phyloP scores from a whole-genome alignment of 2,329 filamentous ascomycete species.

The Leptographium procerum region DNA sequence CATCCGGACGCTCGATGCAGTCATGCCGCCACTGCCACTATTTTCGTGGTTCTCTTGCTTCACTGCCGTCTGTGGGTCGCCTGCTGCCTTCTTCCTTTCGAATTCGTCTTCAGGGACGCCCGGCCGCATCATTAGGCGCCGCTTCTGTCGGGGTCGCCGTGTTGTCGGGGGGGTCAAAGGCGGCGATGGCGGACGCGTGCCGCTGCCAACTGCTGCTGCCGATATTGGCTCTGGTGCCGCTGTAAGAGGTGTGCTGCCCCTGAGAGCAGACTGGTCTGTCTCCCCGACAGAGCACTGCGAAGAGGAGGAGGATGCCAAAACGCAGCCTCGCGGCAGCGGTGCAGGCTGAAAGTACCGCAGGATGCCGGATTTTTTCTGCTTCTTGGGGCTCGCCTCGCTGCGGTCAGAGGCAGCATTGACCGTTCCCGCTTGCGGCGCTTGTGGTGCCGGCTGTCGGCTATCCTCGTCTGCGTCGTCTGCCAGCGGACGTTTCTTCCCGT shows the following conservation, averaged over 20 bases:
- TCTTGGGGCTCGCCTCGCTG: not conserved
- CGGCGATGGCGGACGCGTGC: slow-evolving; percentile 1
- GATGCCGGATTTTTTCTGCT: slow-evolving; percentile 6
- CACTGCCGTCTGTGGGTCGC: not conserved
- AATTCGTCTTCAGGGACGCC: not conserved
- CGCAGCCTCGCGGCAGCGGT: slow-evolving; percentile 1
- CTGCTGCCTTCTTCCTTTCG: not conserved
- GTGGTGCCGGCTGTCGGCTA: not conserved
- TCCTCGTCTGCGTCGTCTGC: not conserved
- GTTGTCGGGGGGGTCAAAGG: not conserved
- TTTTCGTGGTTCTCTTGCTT: not conserved
- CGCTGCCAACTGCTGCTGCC: not conserved
- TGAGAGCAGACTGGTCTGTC: not conserved
- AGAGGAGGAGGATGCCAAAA: not conserved
- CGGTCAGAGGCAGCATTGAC: not conserved
- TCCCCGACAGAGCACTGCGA: not conserved
- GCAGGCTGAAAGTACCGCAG: slow-evolving; percentile 13
- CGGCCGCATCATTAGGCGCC: slow-evolving; percentile 10
- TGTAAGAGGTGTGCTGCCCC: not conserved
- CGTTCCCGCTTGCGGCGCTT: too few species aligned
- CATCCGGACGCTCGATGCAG: slow-evolving; percentile 5
- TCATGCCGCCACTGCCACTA: not conserved
- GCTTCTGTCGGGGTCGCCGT: slow-evolving; percentile 9
- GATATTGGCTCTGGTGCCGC: too few species aligned
- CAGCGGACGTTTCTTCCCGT: slow-evolving; percentile 10